Evolutionary conservation across 208 protist genomes (phyloP), one percentile per base, ranked within the genome.

Genomic region (Zelonia costaricensis): DNA sequence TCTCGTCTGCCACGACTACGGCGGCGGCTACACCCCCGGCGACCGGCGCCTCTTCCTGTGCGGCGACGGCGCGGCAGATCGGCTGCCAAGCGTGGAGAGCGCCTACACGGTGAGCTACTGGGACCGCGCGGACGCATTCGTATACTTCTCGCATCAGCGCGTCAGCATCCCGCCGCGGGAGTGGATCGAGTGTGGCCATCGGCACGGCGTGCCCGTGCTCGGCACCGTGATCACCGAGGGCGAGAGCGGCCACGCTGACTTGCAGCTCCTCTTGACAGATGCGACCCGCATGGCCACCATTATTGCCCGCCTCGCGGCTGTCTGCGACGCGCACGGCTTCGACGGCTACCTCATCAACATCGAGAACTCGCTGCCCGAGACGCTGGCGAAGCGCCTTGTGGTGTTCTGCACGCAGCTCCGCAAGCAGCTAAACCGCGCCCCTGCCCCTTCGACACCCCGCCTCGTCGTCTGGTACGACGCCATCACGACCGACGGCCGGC

Each of bases 271-370:
- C 20, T 60, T 92, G 5, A 66, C 65, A 1, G 70, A 86, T 40
- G 70, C 80, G 12, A 70, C 80, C 45, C 39, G 54, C 42, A 79
- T 80, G 61, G 67, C 49, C 1, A 15, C 49, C 12, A 64, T 82
- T 7, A 84, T 93, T 49, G 30, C 53, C 22, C 60, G 80, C 16
- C 64, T 98, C 0, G 74, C 87, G 3, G 49, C 73, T 7, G 44
- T 98, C 8, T 80, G 71, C 45, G 58, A 86, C 15, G 39, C 73
- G 23, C 91, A 93, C 64, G 66, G 76, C 31, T 98, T 98, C 58
- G 92, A 98, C 65, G 94, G 94, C 9, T 98, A 94, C 62, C 70
- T 98, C 10, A 36, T 98, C 15, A 98, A 98, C 73, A 77, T 97
- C 40, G 94, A 98, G 70, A 83, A 68, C 46, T 10, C 16, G 36